Percentiles rank a stretch among this genome's conserved stretches.
phyloP scores from a whole-genome alignment of 2,329 filamentous ascomycete species.

The Botrytis porri region DNA sequence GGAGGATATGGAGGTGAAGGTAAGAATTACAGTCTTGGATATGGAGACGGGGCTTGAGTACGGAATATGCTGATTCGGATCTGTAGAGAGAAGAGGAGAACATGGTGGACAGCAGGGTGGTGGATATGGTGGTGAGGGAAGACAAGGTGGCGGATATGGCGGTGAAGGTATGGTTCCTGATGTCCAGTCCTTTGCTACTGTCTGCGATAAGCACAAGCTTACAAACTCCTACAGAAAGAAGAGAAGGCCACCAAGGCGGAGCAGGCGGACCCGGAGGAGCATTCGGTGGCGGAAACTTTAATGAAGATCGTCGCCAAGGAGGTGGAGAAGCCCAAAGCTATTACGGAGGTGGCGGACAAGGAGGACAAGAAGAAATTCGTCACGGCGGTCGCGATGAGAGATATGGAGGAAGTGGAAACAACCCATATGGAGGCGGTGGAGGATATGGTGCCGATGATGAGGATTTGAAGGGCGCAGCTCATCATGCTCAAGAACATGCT shows the following conservation, averaged over 20 bases:
- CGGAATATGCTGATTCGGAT: background rate
- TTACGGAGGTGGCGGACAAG: slow-evolving; percentile 10
- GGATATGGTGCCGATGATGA: slow-evolving; percentile 41
- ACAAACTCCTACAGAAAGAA: background rate
- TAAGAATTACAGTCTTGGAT: background rate
- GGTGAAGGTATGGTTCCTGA: background rate
- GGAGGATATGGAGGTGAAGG: slow-evolving; percentile 17
- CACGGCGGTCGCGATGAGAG: slow-evolving; percentile 24
- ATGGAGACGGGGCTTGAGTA: background rate
- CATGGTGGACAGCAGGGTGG: slow-evolving; percentile 19
- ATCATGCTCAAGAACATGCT: slow-evolving; percentile 54
- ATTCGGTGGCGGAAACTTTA: slow-evolving; percentile 20
- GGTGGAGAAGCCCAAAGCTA: slow-evolving; percentile 17
- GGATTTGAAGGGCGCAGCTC: slow-evolving; percentile 52
- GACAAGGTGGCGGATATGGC: slow-evolving; percentile 23
- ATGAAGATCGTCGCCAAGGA: slow-evolving; percentile 6
- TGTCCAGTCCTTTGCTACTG: background rate
- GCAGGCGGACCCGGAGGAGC: slow-evolving; percentile 22
- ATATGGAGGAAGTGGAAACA: slow-evolving; percentile 26
- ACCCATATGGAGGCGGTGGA: slow-evolving; percentile 32
- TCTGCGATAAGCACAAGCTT: background rate
- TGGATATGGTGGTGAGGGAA: slow-evolving; percentile 19
- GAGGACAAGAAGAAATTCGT: slow-evolving; percentile 17
- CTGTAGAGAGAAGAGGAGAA: slow-evolving; percentile 8
- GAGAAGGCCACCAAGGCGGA: slow-evolving; percentile 15